phyloP scores from a whole-genome alignment of 1,284 basidiomycete genomes.

The Fomes fomentarius region DNA sequence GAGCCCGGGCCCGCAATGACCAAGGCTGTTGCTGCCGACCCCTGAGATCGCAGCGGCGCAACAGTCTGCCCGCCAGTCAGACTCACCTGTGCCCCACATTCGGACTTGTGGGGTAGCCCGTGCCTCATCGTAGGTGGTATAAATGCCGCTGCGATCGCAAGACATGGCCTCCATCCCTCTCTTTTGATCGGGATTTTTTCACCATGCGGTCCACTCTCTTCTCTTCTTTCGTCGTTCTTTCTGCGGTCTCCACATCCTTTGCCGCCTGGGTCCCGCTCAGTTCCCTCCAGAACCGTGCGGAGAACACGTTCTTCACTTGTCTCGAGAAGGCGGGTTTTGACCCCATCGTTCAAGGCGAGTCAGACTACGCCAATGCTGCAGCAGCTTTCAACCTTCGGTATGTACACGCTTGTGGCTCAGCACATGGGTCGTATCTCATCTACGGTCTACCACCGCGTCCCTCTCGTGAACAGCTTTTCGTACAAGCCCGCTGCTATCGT shows the following conservation, averaged over 20 bases:
- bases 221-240: slow-evolving; percentile 2
- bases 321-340: slow-evolving; percentile 1
- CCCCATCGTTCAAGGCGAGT: slow-evolving; percentile 9
- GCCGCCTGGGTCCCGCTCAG: slow-evolving; percentile 4
- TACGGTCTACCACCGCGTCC: not conserved
- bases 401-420: not conserved
- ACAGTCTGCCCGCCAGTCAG: not conserved
- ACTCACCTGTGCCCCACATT: not conserved
- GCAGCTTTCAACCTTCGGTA: slow-evolving; percentile 13
- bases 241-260: not conserved
- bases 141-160: not conserved
- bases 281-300: slow-evolving; percentile 1
- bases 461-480: not conserved
- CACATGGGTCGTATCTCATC: not conserved
- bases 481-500: not conserved
- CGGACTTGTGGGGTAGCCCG: not conserved
- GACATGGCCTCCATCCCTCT: not conserved
- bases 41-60: slow-evolving; percentile 3
- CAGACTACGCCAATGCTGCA: slow-evolving; percentile 6
- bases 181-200: not conserved
- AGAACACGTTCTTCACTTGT: slow-evolving; percentile 2
- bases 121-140: not conserved
- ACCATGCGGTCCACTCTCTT: slow-evolving; percentile 5
- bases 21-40: slow-evolving; percentile 3
- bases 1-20: not conserved